Evolutionary conservation across 2,329 filamentous ascomycete genomes (phyloP), one percentile per base, ranked within the genome.

Genomic region (Calonectria leucothoes): DNA sequence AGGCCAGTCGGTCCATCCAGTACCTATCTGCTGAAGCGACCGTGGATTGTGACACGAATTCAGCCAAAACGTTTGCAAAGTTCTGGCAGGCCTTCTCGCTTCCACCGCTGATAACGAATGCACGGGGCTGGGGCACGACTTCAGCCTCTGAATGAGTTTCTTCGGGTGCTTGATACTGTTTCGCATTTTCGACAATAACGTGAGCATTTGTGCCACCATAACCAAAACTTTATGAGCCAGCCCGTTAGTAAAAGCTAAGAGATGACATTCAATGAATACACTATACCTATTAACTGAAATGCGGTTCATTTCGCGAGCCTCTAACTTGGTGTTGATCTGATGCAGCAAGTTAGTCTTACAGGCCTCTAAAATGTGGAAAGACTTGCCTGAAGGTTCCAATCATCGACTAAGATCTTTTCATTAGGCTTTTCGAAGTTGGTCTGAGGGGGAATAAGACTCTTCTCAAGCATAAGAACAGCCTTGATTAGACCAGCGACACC

Each of bases 381-480:
- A 35, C 37, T 57, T 67, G 37, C 76, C 63, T 72, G 75, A 25
- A 82, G 51, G 39, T 81, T 78, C 76, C 77, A 79, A 15, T 76
- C 70, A 33, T 81, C 75, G 12, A 76, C 37, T 2, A 66, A 71
- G 49, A 84, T 84, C 71, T 74, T 72, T n/a, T 71, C 81, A 39
- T 85, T 85, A 3, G 77, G 72, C 33, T 78, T 78, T 49, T 82
- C 71, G 39, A 81, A 82, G 51, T 80, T 79, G 37, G 78, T 73
- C 37, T 83, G 81, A 27, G 82, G 82, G 1, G 81, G 80, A n/a
- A 84, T 83, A n/a, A 75, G 72, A 10, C 77, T 78, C 31, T 81
- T 81, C 72, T 85, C 82, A 8, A 83, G 72, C 69, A 78, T 76
- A 27, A 82, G 37, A 17, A 81, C 76, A 1, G 78, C 75, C 72